Percentiles rank a stretch among this genome's conserved stretches.
These are phyloP conservation scores for Naumovozyma castellii DNA, from an alignment of 805 yeast genomes.

Conservation along the genomic window DNA sequence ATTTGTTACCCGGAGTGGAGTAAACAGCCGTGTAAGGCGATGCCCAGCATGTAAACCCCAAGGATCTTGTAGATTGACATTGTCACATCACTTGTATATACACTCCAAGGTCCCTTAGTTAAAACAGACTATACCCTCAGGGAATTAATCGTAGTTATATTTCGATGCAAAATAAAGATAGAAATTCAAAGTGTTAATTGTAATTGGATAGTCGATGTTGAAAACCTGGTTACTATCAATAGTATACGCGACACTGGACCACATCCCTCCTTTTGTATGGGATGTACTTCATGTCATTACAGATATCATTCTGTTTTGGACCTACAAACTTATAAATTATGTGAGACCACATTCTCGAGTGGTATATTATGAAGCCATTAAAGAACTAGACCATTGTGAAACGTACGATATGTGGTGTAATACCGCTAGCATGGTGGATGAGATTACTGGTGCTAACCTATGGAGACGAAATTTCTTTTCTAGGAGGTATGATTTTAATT, in stretches of 20 bases:
- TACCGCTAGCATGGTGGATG: constrained; percentile 41
- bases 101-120: too few relatives aligned
- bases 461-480: constrained; percentile 83
- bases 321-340: constrained; percentile 17
- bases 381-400: constrained; percentile 41
- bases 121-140: too few relatives aligned
- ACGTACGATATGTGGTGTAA: constrained; percentile 65
- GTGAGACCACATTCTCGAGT: constrained; percentile 26
- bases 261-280: constrained; percentile 36
- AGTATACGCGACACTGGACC: constrained; percentile 28
- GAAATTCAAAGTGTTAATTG: too few relatives aligned
- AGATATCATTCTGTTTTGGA: constrained; percentile 38
- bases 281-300: constrained; percentile 32
- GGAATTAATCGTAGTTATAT: too few relatives aligned
- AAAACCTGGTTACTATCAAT: constrained; percentile 17
- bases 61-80: too few relatives aligned
- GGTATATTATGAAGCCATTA: constrained; percentile 35
- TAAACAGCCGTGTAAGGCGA: too few relatives aligned
- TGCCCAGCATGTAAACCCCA: too few relatives aligned
- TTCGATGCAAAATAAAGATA: too few relatives aligned
- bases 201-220: constrained; percentile 6
- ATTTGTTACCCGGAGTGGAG: too few relatives aligned
- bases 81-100: too few relatives aligned
- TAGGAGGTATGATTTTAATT: constrained; percentile 69
- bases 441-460: constrained; percentile 42